These are phyloP conservation scores for Stachybotrys chartarum DNA, from an alignment of 2,329 filamentous ascomycete genomes.

Conservation along the genomic window DNA sequence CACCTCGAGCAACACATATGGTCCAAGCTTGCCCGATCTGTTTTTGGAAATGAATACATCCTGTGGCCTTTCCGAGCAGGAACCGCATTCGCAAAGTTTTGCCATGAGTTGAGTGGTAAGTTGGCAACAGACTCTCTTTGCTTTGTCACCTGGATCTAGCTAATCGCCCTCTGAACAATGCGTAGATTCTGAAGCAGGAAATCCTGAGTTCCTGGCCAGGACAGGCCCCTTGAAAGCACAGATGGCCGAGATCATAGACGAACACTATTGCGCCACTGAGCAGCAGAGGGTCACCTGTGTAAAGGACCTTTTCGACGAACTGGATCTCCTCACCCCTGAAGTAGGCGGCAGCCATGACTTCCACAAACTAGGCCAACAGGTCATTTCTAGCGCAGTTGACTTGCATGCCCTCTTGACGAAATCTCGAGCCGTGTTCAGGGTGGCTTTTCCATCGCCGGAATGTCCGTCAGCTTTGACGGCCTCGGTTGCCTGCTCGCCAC, in stretches of 20 bases:
- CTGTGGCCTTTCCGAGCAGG: neutral
- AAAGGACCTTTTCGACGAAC: neutral
- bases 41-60: neutral
- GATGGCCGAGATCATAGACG: neutral
- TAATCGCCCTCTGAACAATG: neutral
- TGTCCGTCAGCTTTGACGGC: no score
- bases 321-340: neutral
- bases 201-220: neutral
- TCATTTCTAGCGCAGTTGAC: neutral
- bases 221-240: neutral
- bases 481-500: neutral
- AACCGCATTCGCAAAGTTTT: neutral
- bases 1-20: neutral
- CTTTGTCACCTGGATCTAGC: no score
- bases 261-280: neutral
- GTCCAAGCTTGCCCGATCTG: neutral
- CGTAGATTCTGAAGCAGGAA: neutral
- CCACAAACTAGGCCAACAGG: neutral
- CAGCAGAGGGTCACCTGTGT: neutral
- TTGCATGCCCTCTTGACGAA: neutral
- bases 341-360: neutral
- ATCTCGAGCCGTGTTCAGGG: neutral
- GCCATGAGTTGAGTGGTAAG: neutral
- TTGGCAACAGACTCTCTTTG: neutral
- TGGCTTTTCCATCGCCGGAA: neutral